Evolutionary conservation across 2,329 filamentous ascomycete species (phyloP).

Genomic region (Sarocladium brachiariae): DNA sequence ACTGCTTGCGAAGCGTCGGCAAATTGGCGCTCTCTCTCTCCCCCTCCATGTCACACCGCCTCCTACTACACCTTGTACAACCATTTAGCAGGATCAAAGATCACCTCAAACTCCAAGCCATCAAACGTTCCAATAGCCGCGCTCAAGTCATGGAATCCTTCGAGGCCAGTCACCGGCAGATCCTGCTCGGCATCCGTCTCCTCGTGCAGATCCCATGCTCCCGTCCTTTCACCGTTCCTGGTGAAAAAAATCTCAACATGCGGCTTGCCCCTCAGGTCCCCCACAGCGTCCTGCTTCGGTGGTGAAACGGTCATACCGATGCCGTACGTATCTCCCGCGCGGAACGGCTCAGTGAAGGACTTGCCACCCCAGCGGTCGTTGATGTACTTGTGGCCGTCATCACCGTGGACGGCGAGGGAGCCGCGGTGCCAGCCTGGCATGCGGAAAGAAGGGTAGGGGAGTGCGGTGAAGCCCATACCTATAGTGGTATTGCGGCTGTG

Average conservation of each 20-base stretch:
- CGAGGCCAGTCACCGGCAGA: slow-evolving; percentile 57
- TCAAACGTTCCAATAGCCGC: slow-evolving; percentile 67
- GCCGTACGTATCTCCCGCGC: slow-evolving; percentile 59
- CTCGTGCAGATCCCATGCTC: slow-evolving; percentile 68
- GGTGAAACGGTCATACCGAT: slow-evolving; percentile 60
- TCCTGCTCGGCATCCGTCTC: slow-evolving; percentile 60
- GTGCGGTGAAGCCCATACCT: slow-evolving; percentile 61
- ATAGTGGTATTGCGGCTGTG: slow-evolving; percentile 43
- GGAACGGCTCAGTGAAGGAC: slow-evolving; percentile 58
- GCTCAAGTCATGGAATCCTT: slow-evolving; percentile 64
- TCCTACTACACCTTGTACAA: slow-evolving; percentile 30
- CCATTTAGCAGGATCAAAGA: slow-evolving; percentile 55
- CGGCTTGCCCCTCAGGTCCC: slow-evolving; percentile 17
- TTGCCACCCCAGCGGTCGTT: slow-evolving; percentile 70
- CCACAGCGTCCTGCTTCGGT: slow-evolving; percentile 12
- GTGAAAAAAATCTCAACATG: slow-evolving; percentile 56
- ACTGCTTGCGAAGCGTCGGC: too few relatives aligned
- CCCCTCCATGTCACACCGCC: not conserved
- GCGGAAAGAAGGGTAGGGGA: slow-evolving; percentile 71
- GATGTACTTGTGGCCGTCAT: slow-evolving; percentile 70
- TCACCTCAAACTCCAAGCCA: slow-evolving; percentile 59
- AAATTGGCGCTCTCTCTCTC: not conserved
- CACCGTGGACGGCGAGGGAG: slow-evolving; percentile 68
- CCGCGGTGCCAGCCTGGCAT: slow-evolving; percentile 77
- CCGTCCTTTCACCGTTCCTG: slow-evolving; percentile 51